These are phyloP conservation scores for Phytophthora citrophthora DNA, from an alignment of 352 stramenopile genomes.

Conservation along the genomic window DNA sequence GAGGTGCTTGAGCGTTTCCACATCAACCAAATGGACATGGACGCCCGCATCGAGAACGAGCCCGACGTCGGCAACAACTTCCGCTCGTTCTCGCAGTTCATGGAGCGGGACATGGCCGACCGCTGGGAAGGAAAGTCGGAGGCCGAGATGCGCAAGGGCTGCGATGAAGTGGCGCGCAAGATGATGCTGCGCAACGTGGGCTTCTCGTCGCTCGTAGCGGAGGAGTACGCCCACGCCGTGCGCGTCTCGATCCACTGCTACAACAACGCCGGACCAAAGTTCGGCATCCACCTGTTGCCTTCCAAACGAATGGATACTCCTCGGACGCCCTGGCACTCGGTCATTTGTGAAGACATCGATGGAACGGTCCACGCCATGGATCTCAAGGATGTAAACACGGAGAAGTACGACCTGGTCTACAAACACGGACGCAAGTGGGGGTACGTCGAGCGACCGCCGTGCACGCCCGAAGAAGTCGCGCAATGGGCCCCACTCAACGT, in stretches of 20 bases:
- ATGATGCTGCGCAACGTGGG: slow-evolving; percentile 33
- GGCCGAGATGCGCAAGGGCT: slow-evolving; percentile 19
- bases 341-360: slow-evolving; percentile 21
- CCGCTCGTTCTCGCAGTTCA: slow-evolving; percentile 26
- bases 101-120: slow-evolving; percentile 19
- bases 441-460: slow-evolving; percentile 16
- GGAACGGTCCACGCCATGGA: slow-evolving; percentile 11
- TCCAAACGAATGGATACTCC: slow-evolving; percentile 10
- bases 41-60: slow-evolving; percentile 23
- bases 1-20: slow-evolving; percentile 26
- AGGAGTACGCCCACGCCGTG: slow-evolving; percentile 14
- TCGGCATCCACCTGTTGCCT: slow-evolving; percentile 17
- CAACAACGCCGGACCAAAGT: slow-evolving; percentile 27
- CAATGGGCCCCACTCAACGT: slow-evolving; percentile 22
- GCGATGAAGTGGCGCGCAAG: slow-evolving; percentile 20
- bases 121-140: slow-evolving; percentile 12
- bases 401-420: slow-evolving; percentile 31
- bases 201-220: slow-evolving; percentile 17
- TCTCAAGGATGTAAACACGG: slow-evolving; percentile 26
- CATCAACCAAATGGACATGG: slow-evolving; percentile 28
- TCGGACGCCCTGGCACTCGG: slow-evolving; percentile 6
- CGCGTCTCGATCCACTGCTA: slow-evolving; percentile 26
- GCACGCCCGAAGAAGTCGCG: slow-evolving; percentile 19
- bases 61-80: slow-evolving; percentile 19
- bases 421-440: slow-evolving; percentile 31